Conservation (phyloP, 2,329 filamentous ascomycete species). For the Xylariaceae sp. region DNA sequence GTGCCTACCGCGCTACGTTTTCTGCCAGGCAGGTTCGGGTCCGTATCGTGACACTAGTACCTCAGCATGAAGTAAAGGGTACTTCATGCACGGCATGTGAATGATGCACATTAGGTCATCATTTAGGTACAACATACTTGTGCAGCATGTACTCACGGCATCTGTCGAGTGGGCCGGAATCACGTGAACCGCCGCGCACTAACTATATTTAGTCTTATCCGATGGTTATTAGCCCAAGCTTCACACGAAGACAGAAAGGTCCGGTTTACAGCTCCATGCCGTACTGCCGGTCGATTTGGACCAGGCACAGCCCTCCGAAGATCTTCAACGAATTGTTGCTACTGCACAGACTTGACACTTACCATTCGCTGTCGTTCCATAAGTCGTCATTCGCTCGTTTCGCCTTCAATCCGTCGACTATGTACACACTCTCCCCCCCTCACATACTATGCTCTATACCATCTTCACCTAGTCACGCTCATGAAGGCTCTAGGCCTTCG, state of each 20-base stretch:
- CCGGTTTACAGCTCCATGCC: not conserved
- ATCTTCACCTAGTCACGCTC: not conserved
- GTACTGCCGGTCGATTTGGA: not conserved
- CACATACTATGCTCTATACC: not conserved
- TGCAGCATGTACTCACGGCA: too few species aligned
- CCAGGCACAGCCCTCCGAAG: not conserved
- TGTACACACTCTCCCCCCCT: conserved; percentile 1
- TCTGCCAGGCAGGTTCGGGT: too few species aligned
- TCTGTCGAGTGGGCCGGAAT: too few species aligned
- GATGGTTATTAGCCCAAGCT: not conserved
- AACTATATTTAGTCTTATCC: not conserved
- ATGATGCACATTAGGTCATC: too few species aligned
- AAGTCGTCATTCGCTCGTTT: conserved; percentile 7
- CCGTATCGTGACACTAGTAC: too few species aligned
- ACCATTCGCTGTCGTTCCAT: not conserved
- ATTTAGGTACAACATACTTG: too few species aligned
- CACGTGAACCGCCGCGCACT: not conserved
- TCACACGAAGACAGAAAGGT: not conserved
- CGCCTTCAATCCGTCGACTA: not conserved
- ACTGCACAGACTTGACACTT: not conserved
- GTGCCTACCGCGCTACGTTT: too few species aligned
- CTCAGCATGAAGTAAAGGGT: too few species aligned
- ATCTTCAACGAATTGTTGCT: not conserved
- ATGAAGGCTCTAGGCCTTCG: not conserved
- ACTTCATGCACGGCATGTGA: too few species aligned